These are phyloP conservation scores for Piper longum DNA, from an alignment of 164 flowering plant genomes.

Conservation along the genomic window DNA sequence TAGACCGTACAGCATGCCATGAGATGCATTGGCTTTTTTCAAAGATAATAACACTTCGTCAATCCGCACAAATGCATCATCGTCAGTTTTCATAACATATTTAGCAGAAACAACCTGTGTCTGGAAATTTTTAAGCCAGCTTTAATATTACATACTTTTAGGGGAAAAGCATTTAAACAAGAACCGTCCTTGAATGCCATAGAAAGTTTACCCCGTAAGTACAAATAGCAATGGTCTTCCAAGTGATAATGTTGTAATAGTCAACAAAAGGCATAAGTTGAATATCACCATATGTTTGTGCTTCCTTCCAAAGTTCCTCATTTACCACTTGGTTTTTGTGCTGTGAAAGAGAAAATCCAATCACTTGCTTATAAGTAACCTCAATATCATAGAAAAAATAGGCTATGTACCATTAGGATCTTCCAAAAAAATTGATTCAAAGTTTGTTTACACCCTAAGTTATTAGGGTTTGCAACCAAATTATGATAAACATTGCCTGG, in stretches of 20 bases:
- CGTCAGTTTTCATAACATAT: conserved; percentile 96
- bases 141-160: background rate
- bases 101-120: conserved; percentile 72
- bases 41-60: conserved; percentile 72
- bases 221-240: conserved; percentile 96
- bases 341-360: conserved; percentile 27
- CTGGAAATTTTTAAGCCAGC: conserved; percentile 26
- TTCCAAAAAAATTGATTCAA: too few relatives aligned
- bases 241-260: conserved; percentile 83
- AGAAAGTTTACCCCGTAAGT: conserved; percentile 67
- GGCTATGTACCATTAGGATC: too few relatives aligned
- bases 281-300: conserved; percentile 70
- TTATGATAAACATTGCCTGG: too few relatives aligned
- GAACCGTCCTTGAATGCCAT: background rate
- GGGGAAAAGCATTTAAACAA: background rate
- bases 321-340: conserved; percentile 89
- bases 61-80: conserved; percentile 96
- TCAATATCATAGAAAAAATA: too few relatives aligned
- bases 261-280: conserved; percentile 99
- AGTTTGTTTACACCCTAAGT: too few relatives aligned
- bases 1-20: conserved; percentile 81
- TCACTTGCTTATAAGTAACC: background rate
- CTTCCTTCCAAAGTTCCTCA: conserved; percentile 94
- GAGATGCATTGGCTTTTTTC: conserved; percentile 32
- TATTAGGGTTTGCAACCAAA: too few relatives aligned